Conservation (phyloP, 257 asterid genomes). For the Fraxinus excelsior region DNA sequence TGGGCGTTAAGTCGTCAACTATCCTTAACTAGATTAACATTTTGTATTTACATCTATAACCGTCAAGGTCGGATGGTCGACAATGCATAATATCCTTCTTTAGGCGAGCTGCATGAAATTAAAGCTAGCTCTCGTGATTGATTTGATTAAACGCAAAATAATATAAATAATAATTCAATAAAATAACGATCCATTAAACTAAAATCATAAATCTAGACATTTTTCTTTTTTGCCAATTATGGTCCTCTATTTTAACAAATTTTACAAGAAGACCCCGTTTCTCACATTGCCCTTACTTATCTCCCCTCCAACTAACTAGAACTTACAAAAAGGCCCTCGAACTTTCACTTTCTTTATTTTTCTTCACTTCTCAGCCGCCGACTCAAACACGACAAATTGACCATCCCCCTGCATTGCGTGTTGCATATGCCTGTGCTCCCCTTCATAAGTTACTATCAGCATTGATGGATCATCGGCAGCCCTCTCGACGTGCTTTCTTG, state of each 20-base stretch:
- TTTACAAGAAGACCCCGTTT: slow-evolving; percentile 32
- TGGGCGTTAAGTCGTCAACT: too few species aligned
- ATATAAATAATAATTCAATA: slow-evolving; percentile 20
- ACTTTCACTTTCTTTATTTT: not conserved
- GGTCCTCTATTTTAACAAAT: slow-evolving; percentile 43
- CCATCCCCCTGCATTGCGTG: slow-evolving; percentile 43
- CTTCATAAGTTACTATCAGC: slow-evolving; percentile 80
- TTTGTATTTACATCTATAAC: too few species aligned
- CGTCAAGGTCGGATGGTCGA: too few species aligned
- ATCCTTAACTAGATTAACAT: too few species aligned
- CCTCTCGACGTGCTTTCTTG: slow-evolving; percentile 87
- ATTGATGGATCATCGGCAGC: slow-evolving; percentile 74
- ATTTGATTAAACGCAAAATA: too few species aligned
- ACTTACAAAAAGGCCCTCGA: slow-evolving; percentile 32
- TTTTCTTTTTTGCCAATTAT: slow-evolving; percentile 19
- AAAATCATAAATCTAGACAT: slow-evolving; percentile 21
- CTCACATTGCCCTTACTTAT: not conserved
- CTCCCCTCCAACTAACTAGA: slow-evolving; percentile 33
- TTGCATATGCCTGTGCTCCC: slow-evolving; percentile 65
- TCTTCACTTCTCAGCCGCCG: slow-evolving; percentile 18
- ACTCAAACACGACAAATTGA: slow-evolving; percentile 47
- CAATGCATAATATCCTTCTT: too few species aligned
- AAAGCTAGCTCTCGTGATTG: too few species aligned
- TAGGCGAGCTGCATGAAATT: too few species aligned
- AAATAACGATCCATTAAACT: not conserved